Conservation (phyloP, 106 monocot species). For the Dioscorea zingiberensis region DNA sequence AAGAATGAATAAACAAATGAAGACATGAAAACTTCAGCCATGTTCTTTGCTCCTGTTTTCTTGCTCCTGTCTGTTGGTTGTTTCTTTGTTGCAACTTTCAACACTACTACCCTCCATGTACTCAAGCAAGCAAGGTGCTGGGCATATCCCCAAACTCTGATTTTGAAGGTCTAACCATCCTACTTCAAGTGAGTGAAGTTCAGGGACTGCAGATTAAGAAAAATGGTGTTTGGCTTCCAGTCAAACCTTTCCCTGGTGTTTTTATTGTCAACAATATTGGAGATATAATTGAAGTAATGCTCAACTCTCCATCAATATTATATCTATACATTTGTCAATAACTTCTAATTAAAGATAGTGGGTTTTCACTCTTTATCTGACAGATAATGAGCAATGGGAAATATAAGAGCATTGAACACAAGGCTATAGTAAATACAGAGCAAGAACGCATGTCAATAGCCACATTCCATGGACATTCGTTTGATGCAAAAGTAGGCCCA, state of each 20-base stretch:
- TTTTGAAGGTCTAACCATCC: neutral
- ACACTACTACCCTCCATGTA: conserved; percentile 5
- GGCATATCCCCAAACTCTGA: conserved; percentile 8
- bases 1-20: too few species aligned
- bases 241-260: neutral
- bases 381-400: conserved; percentile 13
- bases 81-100: too few species aligned
- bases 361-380: neutral
- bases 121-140: neutral
- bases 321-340: too few species aligned
- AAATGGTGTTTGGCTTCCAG: conserved; percentile 1
- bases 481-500: neutral
- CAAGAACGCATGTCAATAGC: conserved; percentile 12
- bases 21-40: too few species aligned
- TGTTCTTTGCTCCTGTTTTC: too few species aligned
- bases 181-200: conserved; percentile 7
- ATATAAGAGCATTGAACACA: conserved; percentile 10
- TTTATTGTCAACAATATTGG: conserved; percentile 10
- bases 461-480: neutral
- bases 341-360: too few species aligned
- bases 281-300: neutral
- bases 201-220: conserved; percentile 11
- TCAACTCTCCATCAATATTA: too few species aligned
- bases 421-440: conserved; percentile 1
- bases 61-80: too few species aligned